Evolutionary conservation across 805 yeast genomes (phyloP).

Genomic region (Priceomyces carsonii): DNA sequence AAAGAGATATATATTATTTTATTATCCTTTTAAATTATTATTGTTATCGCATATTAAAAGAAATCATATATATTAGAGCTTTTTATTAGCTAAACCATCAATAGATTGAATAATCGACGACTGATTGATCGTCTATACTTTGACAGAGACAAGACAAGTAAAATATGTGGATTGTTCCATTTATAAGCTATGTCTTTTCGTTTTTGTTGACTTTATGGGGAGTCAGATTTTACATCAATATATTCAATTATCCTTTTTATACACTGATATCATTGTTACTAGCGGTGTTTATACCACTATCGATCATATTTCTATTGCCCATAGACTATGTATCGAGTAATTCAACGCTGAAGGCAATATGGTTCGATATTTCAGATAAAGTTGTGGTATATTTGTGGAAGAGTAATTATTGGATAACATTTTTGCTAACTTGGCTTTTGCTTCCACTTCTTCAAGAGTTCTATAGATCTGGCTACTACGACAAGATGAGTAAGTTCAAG

Average conservation of each 20-base stretch:
- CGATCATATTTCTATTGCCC: constrained; percentile 73
- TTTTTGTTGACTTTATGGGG: constrained; percentile 30
- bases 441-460: constrained; percentile 74
- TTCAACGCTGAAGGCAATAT: constrained; percentile 31
- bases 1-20: neutral
- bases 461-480: constrained; percentile 68
- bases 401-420: constrained; percentile 77
- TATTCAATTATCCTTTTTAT: constrained; percentile 37
- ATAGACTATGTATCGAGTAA: constrained; percentile 66
- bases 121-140: no score
- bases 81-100: no score
- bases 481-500: constrained; percentile 43
- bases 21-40: no score
- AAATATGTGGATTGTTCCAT: constrained; percentile 27
- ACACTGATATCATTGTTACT: constrained; percentile 49
- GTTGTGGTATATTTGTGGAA: constrained; percentile 67
- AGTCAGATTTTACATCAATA: constrained; percentile 35
- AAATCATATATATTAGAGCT: no score
- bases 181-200: constrained; percentile 27
- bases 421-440: constrained; percentile 73
- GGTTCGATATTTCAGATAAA: constrained; percentile 48
- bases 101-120: no score
- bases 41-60: no score
- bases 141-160: neutral
- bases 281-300: constrained; percentile 73